Percentiles rank a stretch among this genome's conserved stretches.
Evolutionary conservation across 345 rosid species (phyloP).

Genomic region (Cardamine resedifolia): DNA sequence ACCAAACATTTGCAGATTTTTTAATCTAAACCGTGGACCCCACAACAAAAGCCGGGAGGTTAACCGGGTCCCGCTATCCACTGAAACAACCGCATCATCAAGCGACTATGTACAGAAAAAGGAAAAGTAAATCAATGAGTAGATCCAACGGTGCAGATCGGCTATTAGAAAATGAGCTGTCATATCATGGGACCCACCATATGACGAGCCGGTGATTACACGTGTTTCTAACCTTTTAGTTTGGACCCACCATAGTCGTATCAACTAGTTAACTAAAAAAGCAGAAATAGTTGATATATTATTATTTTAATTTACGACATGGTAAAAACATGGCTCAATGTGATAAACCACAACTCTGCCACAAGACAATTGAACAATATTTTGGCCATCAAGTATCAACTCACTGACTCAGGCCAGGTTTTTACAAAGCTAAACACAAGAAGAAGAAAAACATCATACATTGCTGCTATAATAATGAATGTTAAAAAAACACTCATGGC

Average conservation of each 20-base stretch:
- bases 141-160: constrained; percentile 30
- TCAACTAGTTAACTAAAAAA: constrained; percentile 7
- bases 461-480: constrained; percentile 2
- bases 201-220: constrained; percentile 28
- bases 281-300: neutral
- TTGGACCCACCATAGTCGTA: neutral
- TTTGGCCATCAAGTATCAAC: constrained; percentile 17
- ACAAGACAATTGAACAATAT: neutral
- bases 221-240: constrained; percentile 13
- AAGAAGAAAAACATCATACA: constrained; percentile 22
- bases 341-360: neutral
- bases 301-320: constrained; percentile 5
- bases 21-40: neutral
- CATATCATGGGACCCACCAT: neutral
- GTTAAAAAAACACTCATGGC: constrained; percentile 30
- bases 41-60: constrained; percentile 1
- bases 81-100: constrained; percentile 34
- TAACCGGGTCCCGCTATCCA: constrained; percentile 26
- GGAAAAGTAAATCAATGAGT: neutral
- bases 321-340: neutral
- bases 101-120: constrained; percentile 29
- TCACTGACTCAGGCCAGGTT: constrained; percentile 23
- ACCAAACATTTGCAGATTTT: constrained; percentile 6
- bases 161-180: constrained; percentile 1
- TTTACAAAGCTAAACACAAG: constrained; percentile 20